Evolutionary conservation across 1,139 yeast genomes (phyloP).

Genomic region (Kazachstania sp.): DNA sequence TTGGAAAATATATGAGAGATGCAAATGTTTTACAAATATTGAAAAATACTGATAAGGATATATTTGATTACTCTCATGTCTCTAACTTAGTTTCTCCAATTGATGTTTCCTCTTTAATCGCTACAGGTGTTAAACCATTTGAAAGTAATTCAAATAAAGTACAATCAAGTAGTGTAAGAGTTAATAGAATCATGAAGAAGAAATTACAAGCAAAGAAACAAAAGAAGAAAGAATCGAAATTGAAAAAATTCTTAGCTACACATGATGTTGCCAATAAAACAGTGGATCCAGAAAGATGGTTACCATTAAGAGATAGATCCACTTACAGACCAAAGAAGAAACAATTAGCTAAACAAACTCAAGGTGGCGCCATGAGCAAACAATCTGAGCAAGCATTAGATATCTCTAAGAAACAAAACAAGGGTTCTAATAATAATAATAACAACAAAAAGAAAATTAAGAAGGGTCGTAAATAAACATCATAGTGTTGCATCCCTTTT

Average conservation of each 20-base stretch:
- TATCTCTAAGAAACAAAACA: slow-evolving; percentile 35
- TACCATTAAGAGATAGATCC: slow-evolving; percentile 77
- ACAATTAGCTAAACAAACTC: slow-evolving; percentile 45
- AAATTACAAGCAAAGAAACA: slow-evolving; percentile 28
- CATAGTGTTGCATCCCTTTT: not conserved
- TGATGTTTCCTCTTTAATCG: slow-evolving; percentile 36
- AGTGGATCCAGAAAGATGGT: slow-evolving; percentile 74
- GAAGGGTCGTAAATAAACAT: slow-evolving; percentile 24
- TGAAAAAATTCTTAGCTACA: slow-evolving; percentile 37
- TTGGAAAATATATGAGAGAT: slow-evolving; percentile 3
- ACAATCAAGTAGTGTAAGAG: slow-evolving; percentile 9
- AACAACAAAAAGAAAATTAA: slow-evolving; percentile 23
- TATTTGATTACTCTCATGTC: slow-evolving; percentile 13
- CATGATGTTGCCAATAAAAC: slow-evolving; percentile 28
- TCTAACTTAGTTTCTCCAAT: slow-evolving; percentile 36
- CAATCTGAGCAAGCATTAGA: slow-evolving; percentile 39
- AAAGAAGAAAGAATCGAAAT: slow-evolving; percentile 34
- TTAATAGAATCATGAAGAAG: slow-evolving; percentile 21
- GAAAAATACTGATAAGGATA: slow-evolving; percentile 8
- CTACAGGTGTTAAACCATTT: slow-evolving; percentile 35
- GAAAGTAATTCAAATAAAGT: slow-evolving; percentile 9
- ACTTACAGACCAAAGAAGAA: slow-evolving; percentile 69
- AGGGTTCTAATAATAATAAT: slow-evolving; percentile 34
- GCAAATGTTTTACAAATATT: slow-evolving; percentile 12
- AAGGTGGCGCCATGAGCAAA: slow-evolving; percentile 63